These are phyloP conservation scores for Leccinum disarticulatum DNA, from an alignment of 768 basidiomycete genomes.

Conservation along the genomic window DNA sequence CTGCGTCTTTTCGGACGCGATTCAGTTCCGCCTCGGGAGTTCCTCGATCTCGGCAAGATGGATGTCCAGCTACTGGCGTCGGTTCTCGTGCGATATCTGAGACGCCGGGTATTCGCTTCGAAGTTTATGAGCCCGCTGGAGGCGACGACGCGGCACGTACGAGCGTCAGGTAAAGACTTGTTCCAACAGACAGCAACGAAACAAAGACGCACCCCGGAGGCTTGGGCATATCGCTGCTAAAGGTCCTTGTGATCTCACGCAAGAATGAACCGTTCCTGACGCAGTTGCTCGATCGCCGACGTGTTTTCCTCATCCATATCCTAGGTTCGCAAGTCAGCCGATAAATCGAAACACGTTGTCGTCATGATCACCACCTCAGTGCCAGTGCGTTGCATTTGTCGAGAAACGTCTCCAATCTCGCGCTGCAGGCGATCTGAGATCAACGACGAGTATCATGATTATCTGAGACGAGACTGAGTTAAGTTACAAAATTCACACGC, in stretches of 20 bases:
- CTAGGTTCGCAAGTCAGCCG: conserved; percentile 36
- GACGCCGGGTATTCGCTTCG: conserved; percentile 60
- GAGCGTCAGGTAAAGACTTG: background rate
- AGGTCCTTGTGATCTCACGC: conserved; percentile 58
- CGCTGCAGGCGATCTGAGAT: conserved; percentile 53
- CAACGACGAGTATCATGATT: no score
- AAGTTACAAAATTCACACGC: no score
- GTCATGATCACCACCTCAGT: conserved; percentile 53
- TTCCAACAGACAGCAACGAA: background rate
- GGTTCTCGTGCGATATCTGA: conserved; percentile 66
- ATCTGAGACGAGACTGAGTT: no score
- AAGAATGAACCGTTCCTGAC: conserved; percentile 74
- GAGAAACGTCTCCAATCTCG: conserved; percentile 62
- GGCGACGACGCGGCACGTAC: background rate
- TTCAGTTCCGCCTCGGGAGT: conserved; percentile 74
- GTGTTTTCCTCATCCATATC: conserved; percentile 80
- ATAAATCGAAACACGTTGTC: background rate
- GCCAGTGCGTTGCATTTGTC: conserved; percentile 68
- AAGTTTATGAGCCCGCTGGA: conserved; percentile 58
- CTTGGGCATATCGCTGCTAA: background rate
- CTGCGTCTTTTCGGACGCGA: conserved; percentile 77
- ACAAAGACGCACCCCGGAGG: background rate
- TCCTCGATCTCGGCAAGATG: conserved; percentile 74
- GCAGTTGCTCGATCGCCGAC: conserved; percentile 68
- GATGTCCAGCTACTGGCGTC: conserved; percentile 72